A percentile compares a stretch with the other conserved stretches of the same genome.
These are phyloP conservation scores for Chrysoporthe puriensis DNA, from an alignment of 2,329 filamentous ascomycete species.

Conservation along the genomic window DNA sequence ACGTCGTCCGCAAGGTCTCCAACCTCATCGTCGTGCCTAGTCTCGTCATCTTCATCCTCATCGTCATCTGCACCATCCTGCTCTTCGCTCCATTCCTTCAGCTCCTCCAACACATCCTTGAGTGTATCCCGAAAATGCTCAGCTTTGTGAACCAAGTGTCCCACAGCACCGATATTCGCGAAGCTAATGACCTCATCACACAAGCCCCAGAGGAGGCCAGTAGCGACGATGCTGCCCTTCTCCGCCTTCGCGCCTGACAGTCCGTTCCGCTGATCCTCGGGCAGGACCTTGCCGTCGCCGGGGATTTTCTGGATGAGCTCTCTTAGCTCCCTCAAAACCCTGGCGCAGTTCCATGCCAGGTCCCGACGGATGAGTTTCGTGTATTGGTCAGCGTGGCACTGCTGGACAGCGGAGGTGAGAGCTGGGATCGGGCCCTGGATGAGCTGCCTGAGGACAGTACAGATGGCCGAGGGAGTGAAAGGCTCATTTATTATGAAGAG, in stretches of 20 bases:
- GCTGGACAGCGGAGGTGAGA: slow-evolving; percentile 70
- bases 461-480: slow-evolving; percentile 78
- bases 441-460: slow-evolving; percentile 72
- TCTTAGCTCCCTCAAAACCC: slow-evolving; percentile 65
- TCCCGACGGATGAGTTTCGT: slow-evolving; percentile 67
- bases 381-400: slow-evolving; percentile 64
- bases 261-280: slow-evolving; percentile 51
- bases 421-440: slow-evolving; percentile 73
- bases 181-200: slow-evolving; percentile 75
- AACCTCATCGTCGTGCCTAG: slow-evolving; percentile 48
- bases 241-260: slow-evolving; percentile 39
- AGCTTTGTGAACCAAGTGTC: slow-evolving; percentile 71
- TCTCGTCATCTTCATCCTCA: slow-evolving; percentile 52
- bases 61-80: slow-evolving; percentile 64
- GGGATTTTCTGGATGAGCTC: slow-evolving; percentile 65
- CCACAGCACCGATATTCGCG: slow-evolving; percentile 68
- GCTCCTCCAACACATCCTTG: slow-evolving; percentile 80
- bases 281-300: slow-evolving; percentile 57
- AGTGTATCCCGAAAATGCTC: slow-evolving; percentile 75
- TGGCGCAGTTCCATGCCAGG: slow-evolving; percentile 60
- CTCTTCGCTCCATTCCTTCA: slow-evolving; percentile 86
- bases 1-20: slow-evolving; percentile 38
- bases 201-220: slow-evolving; percentile 80
- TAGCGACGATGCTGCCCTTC: slow-evolving; percentile 63
- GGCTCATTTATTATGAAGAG: slow-evolving; percentile 85